These are phyloP conservation scores for Epichloe elymi DNA, from an alignment of 2,329 filamentous ascomycete species.

Conservation along the genomic window DNA sequence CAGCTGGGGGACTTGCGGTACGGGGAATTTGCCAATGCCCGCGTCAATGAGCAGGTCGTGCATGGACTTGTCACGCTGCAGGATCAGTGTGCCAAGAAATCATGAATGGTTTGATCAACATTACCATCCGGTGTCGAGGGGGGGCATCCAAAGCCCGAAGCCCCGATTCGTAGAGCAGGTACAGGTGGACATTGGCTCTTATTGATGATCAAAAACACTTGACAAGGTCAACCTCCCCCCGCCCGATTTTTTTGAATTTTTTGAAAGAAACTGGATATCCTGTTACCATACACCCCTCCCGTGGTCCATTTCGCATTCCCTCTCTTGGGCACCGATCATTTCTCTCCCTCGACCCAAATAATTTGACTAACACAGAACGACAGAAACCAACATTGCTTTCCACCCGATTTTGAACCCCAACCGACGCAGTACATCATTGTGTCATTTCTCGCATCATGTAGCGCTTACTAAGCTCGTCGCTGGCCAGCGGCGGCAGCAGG, in stretches of 20 bases:
- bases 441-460: neutral
- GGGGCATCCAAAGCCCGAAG: too few relatives aligned
- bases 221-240: neutral
- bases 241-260: neutral
- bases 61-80: constrained; percentile 46
- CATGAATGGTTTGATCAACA: constrained; percentile 4
- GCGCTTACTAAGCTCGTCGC: constrained; percentile 1
- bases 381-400: neutral
- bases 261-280: neutral
- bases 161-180: too few relatives aligned
- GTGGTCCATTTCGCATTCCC: neutral
- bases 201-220: neutral
- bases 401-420: neutral
- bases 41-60: constrained; percentile 52
- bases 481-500: constrained; percentile 3
- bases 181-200: neutral
- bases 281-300: neutral
- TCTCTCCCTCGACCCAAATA: neutral
- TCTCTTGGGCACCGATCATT: neutral
- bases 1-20: constrained; percentile 73
- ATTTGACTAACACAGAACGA: neutral
- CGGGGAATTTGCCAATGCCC: constrained; percentile 54
- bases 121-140: too few relatives aligned
- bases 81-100: constrained; percentile 43
- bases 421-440: neutral